Conservation (phyloP, 1,284 basidiomycete genomes). For the Golubevia pallescens region DNA sequence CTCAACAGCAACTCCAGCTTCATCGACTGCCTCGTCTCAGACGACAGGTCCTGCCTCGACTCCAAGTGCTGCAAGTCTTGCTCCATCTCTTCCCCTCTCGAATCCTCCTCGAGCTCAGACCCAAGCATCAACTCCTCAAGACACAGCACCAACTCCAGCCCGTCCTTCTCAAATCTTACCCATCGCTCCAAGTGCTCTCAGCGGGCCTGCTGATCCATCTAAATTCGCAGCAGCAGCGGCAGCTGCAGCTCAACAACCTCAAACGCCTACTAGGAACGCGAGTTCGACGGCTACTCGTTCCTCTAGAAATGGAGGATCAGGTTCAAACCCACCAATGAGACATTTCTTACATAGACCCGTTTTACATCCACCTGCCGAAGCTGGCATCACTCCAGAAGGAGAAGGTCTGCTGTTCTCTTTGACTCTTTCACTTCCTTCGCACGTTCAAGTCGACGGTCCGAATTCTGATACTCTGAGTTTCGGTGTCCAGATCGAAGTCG, state of each 20-base stretch:
- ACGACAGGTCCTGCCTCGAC: too few species aligned
- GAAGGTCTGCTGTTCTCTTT: slow-evolving; percentile 48
- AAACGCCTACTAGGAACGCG: slow-evolving; percentile 1
- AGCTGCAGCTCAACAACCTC: not conserved
- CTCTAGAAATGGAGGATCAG: not conserved
- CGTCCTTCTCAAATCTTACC: not conserved
- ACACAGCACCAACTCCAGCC: not conserved
- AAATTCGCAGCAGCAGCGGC: not conserved
- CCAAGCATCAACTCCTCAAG: not conserved
- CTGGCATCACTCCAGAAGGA: slow-evolving; percentile 19
- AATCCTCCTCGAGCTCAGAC: not conserved
- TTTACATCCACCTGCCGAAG: slow-evolving; percentile 40
- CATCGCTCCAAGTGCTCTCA: not conserved
- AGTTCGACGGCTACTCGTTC: not conserved
- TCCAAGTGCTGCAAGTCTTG: too few species aligned
- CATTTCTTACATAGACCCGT: slow-evolving; percentile 57
- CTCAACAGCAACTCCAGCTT: not conserved
- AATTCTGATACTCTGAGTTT: slow-evolving; percentile 51
- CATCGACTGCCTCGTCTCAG: too few species aligned
- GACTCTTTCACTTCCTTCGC: slow-evolving; percentile 56
- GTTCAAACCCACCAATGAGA: slow-evolving; percentile 29
- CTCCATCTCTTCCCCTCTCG: too few species aligned
- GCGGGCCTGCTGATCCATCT: not conserved
- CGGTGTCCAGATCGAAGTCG: slow-evolving; percentile 60
- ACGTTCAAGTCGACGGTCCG: slow-evolving; percentile 42